Base-by-base conservation (phyloP, 1,284 basidiomycete species). In the Spongispora temasekensis region DNA sequence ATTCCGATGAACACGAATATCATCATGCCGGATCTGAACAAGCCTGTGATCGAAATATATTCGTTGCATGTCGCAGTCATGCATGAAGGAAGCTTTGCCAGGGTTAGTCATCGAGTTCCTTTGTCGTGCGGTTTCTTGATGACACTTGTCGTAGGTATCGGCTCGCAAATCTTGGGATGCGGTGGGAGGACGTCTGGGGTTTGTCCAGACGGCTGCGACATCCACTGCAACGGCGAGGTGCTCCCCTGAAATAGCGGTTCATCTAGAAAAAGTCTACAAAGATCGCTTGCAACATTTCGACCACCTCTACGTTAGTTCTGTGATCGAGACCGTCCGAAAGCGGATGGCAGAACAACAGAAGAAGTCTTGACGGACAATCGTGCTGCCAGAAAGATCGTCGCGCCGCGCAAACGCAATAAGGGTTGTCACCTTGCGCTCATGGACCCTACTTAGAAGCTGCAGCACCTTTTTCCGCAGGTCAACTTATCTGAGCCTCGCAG, bases 251-350 rank as follows among this genome's bases (percentile, higher is more conserved):
- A 63, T 74, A 52, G 70, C 73, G 13, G 46, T 23, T 50, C 72
- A 74, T 35, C 55, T 73, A 13, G 64, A 73, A 53, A 71, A 68
- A 35, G 63, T 35, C 1, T 76, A 74, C 64, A 65, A 46, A 55
- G 71, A 75, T 55, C 68, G 72, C 27, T 69, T 75, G 42, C 65
- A 74, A 54, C 68, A 75, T 63, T 76, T 75, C 59, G 71, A 75
- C 60, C 73, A 74, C 57, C 69, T 72, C 61, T 75, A 74, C 60
- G 74, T 76, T 62, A 68, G 68, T 53, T 72, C 70, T 34, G 73
- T 72, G 48, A 53, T 73, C 48, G 73, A 73, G 46, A 75, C 67
- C 19, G 61, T 75, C 62, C 71, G 73, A 61, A 72, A 71, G 64
- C 68, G 70, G 67, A 75, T 72, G 64, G 71, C 65, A 63, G 73